phyloP scores from a whole-genome alignment of 148 eudicot genomes.

The Nyssa sinensis region DNA sequence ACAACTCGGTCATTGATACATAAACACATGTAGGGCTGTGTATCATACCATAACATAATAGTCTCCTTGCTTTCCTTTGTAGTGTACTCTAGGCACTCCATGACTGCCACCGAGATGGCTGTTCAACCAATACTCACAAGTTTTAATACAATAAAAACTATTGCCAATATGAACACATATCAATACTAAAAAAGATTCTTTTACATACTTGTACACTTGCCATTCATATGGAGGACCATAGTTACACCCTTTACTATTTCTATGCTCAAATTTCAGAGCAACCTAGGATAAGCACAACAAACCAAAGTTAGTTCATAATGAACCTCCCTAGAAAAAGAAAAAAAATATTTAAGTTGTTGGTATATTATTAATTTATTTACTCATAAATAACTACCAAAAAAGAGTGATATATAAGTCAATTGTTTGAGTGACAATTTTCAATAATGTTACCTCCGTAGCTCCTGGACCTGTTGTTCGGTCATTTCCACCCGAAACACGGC shows the following conservation, averaged over 20 bases:
- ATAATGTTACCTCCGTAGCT: conserved; percentile 61
- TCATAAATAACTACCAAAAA: no score
- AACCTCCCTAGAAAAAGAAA: neutral
- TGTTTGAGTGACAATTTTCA: neutral
- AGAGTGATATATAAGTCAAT: neutral
- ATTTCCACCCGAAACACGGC: conserved; percentile 69
- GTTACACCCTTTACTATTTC: conserved; percentile 88
- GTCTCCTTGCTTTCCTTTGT: conserved; percentile 89
- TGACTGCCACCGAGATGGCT: conserved; percentile 89
- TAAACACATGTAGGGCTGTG: neutral
- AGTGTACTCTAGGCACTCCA: conserved; percentile 87
- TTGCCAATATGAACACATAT: neutral
- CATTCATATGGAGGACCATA: conserved; percentile 95
- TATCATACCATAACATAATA: conserved; percentile 76
- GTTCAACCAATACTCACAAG: conserved; percentile 24
- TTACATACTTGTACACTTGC: conserved; percentile 88
- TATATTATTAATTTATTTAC: no score
- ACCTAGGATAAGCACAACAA: conserved; percentile 39
- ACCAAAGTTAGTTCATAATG: neutral
- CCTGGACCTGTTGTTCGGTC: conserved; percentile 61
- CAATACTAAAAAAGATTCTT: neutral
- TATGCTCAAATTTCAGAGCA: conserved; percentile 88
- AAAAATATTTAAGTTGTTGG: no score
- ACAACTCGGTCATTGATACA: no score
- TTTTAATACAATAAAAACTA: neutral